Base-by-base conservation (phyloP, 331 rosid genomes). In the Acacia pycnantha region DNA sequence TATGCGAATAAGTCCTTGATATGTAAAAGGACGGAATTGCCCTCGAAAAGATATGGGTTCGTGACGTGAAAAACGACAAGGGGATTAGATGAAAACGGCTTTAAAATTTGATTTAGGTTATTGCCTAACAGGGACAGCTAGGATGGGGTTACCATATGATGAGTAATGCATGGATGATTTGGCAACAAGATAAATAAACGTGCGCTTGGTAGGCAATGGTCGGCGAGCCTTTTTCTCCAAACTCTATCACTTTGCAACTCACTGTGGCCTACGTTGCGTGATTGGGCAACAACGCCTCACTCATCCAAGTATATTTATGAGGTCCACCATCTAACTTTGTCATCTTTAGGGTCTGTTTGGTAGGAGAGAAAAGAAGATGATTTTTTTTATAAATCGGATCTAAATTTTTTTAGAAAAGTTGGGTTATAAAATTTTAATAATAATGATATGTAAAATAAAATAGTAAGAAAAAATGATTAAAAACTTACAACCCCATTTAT, bases 311-410 rank as follows among this genome's bases (percentile, higher is more conserved):
- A 18, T 7, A 26, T 64, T 64, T 14, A n/a, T 3, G n/a, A 64
- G 69, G 8, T 27, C 40, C 67, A 27, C 21, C 68, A 1, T 37
- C 8, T 12, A 4, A 11, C 16, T 12, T 61, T 61, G 26, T 59
- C 15, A 22, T 22, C 66, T 31, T 31, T 31, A 31, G 7, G 0
- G 40, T 35, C 40, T 35, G 1, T 5, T 35, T 35, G 40, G 7
- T 7, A 0, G 7, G 0, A 5, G 7, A 0, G 0, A 5, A 35
- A 35, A 1, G 40, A 0, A 35, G 40, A 5, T 35, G 6, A 35
- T 1, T 4, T 4, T 35, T 35, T 35, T 35, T 4, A 5, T 35
- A 6, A 35, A 35, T 35, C 5, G 1, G 35, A 33, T 33, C 0
- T 33, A 33, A 33, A 33, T 33, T 3, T n/a, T n/a, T n/a, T n/a